These are phyloP conservation scores for Podaxis rugospora DNA, from an alignment of 768 basidiomycete species.

Conservation along the genomic window DNA sequence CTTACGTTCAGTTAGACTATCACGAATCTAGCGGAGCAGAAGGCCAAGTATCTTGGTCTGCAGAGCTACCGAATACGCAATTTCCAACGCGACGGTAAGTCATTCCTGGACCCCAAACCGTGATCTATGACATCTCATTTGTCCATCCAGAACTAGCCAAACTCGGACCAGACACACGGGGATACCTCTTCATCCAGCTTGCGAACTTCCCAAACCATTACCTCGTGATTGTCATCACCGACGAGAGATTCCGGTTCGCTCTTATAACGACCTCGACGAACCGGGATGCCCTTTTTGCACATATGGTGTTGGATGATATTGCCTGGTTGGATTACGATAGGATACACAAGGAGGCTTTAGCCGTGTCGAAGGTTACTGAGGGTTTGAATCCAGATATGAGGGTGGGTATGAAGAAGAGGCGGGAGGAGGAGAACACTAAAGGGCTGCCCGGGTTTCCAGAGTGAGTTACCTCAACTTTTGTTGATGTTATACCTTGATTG, in stretches of 20 bases:
- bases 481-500: not conserved
- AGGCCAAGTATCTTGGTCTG: constrained; percentile 82
- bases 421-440: constrained; percentile 14
- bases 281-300: constrained; percentile 49
- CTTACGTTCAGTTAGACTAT: constrained; percentile 56
- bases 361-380: constrained; percentile 6
- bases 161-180: constrained; percentile 59
- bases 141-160: constrained; percentile 55
- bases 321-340: constrained; percentile 72
- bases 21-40: constrained; percentile 76
- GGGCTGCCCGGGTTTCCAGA: constrained; percentile 10
- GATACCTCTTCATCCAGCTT: constrained; percentile 72
- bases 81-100: constrained; percentile 58
- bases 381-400: constrained; percentile 4
- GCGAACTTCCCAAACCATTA: constrained; percentile 76
- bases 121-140: not conserved
- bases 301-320: constrained; percentile 71
- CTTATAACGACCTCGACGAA: constrained; percentile 64
- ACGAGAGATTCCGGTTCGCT: constrained; percentile 76
- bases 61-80: constrained; percentile 68
- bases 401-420: constrained; percentile 22
- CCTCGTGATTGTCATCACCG: constrained; percentile 78
- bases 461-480: constrained; percentile 14
- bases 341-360: constrained; percentile 47
- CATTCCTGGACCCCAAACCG: not conserved